phyloP scores from a whole-genome alignment of 2,329 filamentous ascomycete species.

The Meredithiella fracta region DNA sequence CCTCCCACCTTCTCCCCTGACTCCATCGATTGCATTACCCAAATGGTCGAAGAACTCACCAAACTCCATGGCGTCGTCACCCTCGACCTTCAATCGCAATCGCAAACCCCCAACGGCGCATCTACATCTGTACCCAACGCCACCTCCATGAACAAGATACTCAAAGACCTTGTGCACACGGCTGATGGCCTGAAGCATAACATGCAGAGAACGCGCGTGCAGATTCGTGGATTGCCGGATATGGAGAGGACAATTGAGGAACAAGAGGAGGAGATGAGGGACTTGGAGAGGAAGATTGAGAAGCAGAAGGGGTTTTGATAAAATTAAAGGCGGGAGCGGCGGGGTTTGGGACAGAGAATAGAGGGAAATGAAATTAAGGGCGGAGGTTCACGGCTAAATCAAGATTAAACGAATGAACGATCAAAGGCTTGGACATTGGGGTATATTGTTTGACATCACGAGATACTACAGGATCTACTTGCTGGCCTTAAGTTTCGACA shows the following conservation, averaged over 20 bases:
- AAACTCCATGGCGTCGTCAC: slow-evolving; percentile 40
- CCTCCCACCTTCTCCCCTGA: slow-evolving; percentile 58
- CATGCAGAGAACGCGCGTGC: slow-evolving; percentile 58
- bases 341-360: slow-evolving; percentile 19
- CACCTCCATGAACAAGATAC: slow-evolving; percentile 18
- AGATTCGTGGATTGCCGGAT: slow-evolving; percentile 51
- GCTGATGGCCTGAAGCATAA: slow-evolving; percentile 68
- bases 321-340: slow-evolving; percentile 35
- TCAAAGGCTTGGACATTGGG: too few relatives aligned
- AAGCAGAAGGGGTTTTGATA: slow-evolving; percentile 44
- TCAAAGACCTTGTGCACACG: slow-evolving; percentile 64
- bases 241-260: slow-evolving; percentile 49
- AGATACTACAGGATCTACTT: neutral
- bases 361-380: slow-evolving; percentile 13
- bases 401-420: too few relatives aligned
- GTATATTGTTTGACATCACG: neutral
- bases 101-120: slow-evolving; percentile 18
- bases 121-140: neutral
- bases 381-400: too few relatives aligned
- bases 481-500: neutral
- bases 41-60: slow-evolving; percentile 61
- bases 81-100: neutral
- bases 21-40: slow-evolving; percentile 45
- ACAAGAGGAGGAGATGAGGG: slow-evolving; percentile 53
- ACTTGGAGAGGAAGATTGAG: slow-evolving; percentile 46